Conservation (phyloP, 208 protist genomes). For the Acanthamoeba sp. region DNA sequence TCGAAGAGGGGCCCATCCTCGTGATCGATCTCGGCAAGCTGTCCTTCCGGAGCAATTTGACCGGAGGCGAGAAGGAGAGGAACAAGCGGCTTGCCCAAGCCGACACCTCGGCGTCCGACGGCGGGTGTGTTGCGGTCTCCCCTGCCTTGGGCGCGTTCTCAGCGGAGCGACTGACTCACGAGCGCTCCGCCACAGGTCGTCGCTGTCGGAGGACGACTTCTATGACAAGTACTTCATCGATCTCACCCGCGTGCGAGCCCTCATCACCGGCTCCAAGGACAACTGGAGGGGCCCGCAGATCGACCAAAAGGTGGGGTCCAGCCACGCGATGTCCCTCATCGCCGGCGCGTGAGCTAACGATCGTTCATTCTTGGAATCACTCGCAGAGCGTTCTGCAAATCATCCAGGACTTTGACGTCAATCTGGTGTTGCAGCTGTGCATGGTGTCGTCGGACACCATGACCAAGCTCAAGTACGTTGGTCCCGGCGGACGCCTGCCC, state of each 20-base stretch:
- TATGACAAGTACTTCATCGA: slow-evolving; percentile 62
- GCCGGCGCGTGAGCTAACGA: background rate
- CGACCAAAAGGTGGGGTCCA: background rate
- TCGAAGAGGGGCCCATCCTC: slow-evolving; percentile 29
- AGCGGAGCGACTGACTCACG: background rate
- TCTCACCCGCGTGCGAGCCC: slow-evolving; percentile 20
- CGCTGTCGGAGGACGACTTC: slow-evolving; percentile 52
- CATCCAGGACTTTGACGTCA: slow-evolving; percentile 61
- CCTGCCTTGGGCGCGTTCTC: background rate
- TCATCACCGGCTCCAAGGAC: slow-evolving; percentile 2
- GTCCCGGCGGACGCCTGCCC: background rate
- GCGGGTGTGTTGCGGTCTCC: background rate
- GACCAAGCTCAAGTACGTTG: slow-evolving; percentile 63
- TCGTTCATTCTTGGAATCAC: background rate
- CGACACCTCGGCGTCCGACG: background rate
- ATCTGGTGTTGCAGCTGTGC: slow-evolving; percentile 47
- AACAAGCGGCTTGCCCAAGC: slow-evolving; percentile 47
- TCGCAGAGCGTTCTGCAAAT: slow-evolving; percentile 50
- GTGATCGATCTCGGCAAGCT: slow-evolving; percentile 63
- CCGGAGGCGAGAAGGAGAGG: slow-evolving; percentile 43
- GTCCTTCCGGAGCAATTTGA: slow-evolving; percentile 16
- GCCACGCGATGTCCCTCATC: background rate
- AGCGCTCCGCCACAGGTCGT: background rate
- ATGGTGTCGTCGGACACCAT: slow-evolving; percentile 33
- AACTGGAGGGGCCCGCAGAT: background rate